Conservation (phyloP, 2,329 filamentous ascomycete genomes). For the Ophiostoma sp. region DNA sequence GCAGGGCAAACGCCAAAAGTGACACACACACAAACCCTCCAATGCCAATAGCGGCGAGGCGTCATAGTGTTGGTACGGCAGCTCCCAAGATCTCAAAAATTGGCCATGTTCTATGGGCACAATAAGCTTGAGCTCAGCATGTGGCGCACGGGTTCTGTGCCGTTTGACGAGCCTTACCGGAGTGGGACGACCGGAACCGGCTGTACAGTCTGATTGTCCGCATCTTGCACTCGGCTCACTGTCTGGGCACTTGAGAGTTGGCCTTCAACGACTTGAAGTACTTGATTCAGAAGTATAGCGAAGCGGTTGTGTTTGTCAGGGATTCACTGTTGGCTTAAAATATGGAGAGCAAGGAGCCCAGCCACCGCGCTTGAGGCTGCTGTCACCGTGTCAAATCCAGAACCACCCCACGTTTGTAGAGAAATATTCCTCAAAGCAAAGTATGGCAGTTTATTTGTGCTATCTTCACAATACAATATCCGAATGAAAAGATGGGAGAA, state of each 20-base stretch:
- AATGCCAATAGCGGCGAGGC: no score
- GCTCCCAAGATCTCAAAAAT: neutral
- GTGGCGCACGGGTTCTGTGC: neutral
- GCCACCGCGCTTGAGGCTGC: no score
- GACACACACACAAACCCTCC: no score
- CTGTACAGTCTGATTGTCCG: neutral
- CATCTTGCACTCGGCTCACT: neutral
- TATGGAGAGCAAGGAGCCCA: no score
- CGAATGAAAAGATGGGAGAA: no score
- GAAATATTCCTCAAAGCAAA: no score
- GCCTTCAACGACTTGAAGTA: neutral
- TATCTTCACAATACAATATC: no score
- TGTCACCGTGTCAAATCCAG: no score
- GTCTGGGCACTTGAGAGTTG: neutral
- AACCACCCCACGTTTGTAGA: no score
- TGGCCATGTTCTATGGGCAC: neutral
- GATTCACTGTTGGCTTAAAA: neutral
- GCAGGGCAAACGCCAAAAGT: no score
- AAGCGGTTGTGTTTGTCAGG: neutral
- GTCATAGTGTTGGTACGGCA: neutral
- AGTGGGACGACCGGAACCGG: constrained; percentile 3
- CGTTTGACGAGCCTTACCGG: neutral
- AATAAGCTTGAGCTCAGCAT: neutral
- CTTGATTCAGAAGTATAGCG: neutral
- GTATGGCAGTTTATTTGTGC: no score